Conservation (phyloP, 106 monocot species). For the Allium sativum region DNA sequence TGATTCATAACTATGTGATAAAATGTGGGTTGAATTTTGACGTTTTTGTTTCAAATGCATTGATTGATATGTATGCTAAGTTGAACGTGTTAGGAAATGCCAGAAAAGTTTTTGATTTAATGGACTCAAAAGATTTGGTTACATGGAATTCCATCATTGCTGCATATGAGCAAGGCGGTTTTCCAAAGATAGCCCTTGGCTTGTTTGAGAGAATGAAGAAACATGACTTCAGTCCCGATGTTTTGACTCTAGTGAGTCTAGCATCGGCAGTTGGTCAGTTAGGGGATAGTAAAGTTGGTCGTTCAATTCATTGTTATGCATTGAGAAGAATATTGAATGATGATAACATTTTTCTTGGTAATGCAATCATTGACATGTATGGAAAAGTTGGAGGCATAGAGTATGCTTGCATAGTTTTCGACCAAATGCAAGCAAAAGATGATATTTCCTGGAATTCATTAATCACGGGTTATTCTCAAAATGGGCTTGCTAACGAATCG, state of each 20-base stretch:
- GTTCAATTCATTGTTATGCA: slow-evolving; percentile 34
- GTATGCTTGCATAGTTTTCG: slow-evolving; percentile 33
- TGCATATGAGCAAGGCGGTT: slow-evolving; percentile 43
- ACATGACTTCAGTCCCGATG: slow-evolving; percentile 35
- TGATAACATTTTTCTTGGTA: slow-evolving; percentile 45
- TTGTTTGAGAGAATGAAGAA: slow-evolving; percentile 39
- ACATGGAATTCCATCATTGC: slow-evolving; percentile 68
- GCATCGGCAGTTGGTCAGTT: slow-evolving; percentile 33
- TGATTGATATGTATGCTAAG: slow-evolving; percentile 68
- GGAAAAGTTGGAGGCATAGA: slow-evolving; percentile 41
- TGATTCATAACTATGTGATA: slow-evolving; percentile 31
- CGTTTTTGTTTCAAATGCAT: slow-evolving; percentile 54
- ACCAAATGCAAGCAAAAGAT: slow-evolving; percentile 31
- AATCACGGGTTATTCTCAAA: slow-evolving; percentile 53
- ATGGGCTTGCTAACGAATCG: slow-evolving; percentile 36
- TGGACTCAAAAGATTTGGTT: slow-evolving; percentile 37
- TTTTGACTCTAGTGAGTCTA: slow-evolving; percentile 48
- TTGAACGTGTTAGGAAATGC: slow-evolving; percentile 22
- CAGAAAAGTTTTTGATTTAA: slow-evolving; percentile 26
- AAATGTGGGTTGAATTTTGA: slow-evolving; percentile 46
- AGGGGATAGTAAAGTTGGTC: slow-evolving; percentile 29
- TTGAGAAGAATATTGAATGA: slow-evolving; percentile 20
- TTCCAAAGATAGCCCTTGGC: slow-evolving; percentile 24
- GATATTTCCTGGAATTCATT: slow-evolving; percentile 67
- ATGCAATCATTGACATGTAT: slow-evolving; percentile 75